Conservation (phyloP, 169 alveolate species). For the Miamiensis avidus region DNA sequence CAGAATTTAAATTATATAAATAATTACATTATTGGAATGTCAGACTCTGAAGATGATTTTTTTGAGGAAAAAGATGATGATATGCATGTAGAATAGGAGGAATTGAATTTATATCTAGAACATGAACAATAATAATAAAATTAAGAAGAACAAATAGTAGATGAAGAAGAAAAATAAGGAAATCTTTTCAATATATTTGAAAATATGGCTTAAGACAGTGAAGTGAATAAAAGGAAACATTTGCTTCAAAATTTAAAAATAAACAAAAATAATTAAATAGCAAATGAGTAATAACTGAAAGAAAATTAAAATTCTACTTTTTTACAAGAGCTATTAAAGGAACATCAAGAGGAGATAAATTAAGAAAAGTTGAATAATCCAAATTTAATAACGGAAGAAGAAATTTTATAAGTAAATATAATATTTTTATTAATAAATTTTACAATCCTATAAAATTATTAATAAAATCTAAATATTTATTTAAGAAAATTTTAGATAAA, state of each 20-base stretch:
- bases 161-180: neutral
- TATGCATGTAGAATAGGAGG: neutral
- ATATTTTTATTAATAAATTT: too few relatives aligned
- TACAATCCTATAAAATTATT: too few relatives aligned
- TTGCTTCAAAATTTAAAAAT: neutral
- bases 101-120: too few relatives aligned
- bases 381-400: neutral
- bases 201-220: neutral
- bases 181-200: too few relatives aligned
- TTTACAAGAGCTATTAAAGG: neutral
- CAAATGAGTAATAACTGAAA: too few relatives aligned
- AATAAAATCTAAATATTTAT: too few relatives aligned
- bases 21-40: too few relatives aligned
- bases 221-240: neutral
- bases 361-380: neutral
- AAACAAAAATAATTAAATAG: neutral
- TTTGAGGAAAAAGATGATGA: neutral
- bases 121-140: neutral
- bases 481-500: neutral
- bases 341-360: neutral
- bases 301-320: too few relatives aligned
- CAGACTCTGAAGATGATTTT: neutral
- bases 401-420: neutral
- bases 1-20: too few relatives aligned
- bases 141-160: neutral